These are phyloP conservation scores for Amorphotheca resinae DNA, from an alignment of 495 filamentous ascomycete species.

Conservation along the genomic window DNA sequence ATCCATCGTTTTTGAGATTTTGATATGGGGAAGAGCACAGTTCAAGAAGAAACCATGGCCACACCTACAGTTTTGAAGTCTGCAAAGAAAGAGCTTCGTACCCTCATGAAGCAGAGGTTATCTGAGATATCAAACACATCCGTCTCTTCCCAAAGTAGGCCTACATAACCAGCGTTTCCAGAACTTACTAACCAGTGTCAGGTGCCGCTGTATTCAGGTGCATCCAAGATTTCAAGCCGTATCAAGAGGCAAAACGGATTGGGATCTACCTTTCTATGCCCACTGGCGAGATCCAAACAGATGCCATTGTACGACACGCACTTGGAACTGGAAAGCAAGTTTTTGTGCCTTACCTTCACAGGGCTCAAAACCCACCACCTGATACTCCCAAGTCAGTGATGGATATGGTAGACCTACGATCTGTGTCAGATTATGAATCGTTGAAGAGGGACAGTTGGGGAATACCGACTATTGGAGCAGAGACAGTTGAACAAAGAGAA, in stretches of 20 bases:
- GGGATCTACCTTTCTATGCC: constrained; percentile 94
- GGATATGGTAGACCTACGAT: constrained; percentile 81
- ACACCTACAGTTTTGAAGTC: constrained; percentile 34
- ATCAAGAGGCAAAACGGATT: constrained; percentile 56
- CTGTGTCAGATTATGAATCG: constrained; percentile 60
- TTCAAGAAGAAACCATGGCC: constrained; percentile 8
- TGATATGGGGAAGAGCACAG: neutral
- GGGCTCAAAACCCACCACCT: constrained; percentile 19
- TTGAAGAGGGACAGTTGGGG: constrained; percentile 77
- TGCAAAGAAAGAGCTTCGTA: constrained; percentile 64
- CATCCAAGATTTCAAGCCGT: constrained; percentile 28
- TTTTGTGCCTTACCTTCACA: constrained; percentile 82
- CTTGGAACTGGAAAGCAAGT: constrained; percentile 66
- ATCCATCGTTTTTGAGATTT: no score
- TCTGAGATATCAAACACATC: constrained; percentile 42
- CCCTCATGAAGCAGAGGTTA: constrained; percentile 52
- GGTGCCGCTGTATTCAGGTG: constrained; percentile 43
- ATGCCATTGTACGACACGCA: constrained; percentile 67
- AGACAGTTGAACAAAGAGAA: constrained; percentile 47
- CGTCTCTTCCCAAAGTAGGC: constrained; percentile 53
- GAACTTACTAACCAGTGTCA: constrained; percentile 23
- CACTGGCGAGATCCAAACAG: constrained; percentile 67
- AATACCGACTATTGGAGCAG: constrained; percentile 63
- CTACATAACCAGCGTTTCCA: neutral
- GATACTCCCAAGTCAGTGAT: constrained; percentile 52